phyloP scores from a whole-genome alignment of 345 rosid species.

The Bretschneidera sinensis region DNA sequence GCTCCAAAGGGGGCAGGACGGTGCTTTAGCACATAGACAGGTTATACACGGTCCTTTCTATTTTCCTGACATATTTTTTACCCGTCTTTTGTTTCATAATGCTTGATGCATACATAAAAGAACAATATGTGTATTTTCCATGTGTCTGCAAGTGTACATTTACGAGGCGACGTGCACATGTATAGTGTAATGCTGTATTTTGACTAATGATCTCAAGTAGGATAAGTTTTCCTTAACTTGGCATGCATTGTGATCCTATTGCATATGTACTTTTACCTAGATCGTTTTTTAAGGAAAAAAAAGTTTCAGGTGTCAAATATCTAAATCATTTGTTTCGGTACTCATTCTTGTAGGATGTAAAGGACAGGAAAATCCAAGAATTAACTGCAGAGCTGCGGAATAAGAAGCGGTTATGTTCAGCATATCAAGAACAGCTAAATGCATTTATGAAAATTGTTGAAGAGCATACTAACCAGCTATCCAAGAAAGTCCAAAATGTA shows the following conservation, averaged over 20 bases:
- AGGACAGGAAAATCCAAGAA: conserved; percentile 71
- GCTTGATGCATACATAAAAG: too few species aligned
- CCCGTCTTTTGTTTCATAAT: too few species aligned
- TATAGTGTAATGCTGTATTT: not conserved
- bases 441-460: conserved; percentile 62
- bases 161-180: not conserved
- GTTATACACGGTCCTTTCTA: too few species aligned
- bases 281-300: not conserved
- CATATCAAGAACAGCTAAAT: conserved; percentile 55
- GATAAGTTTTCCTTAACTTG: not conserved
- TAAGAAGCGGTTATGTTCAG: conserved; percentile 61
- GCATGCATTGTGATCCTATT: not conserved
- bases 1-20: too few species aligned
- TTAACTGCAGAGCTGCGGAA: conserved; percentile 54
- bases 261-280: not conserved
- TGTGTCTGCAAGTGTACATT: too few species aligned
- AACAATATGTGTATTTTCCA: too few species aligned
- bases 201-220: not conserved
- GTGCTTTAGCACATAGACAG: too few species aligned
- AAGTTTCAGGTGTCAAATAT: not conserved
- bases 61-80: too few species aligned
- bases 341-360: conserved; percentile 38
- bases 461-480: conserved; percentile 41
- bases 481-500: conserved; percentile 48
- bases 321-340: not conserved